Base-by-base conservation (phyloP, 192 early-diverging fungal genomes). In the Thamnidium elegans region DNA sequence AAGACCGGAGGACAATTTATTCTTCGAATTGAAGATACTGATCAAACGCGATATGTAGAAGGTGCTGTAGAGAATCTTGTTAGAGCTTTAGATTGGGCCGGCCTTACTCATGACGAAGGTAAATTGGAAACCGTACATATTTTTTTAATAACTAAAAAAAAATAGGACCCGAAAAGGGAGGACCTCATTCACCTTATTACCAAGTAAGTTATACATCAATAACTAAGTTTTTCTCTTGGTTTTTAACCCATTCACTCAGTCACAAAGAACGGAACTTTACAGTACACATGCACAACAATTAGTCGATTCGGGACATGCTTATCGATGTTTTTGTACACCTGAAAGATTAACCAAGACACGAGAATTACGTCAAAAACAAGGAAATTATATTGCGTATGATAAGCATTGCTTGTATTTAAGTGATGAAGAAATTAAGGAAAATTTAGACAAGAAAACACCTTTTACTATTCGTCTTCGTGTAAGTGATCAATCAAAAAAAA, bases 11-110 rank as follows among this genome's bases (percentile, higher is more conserved):
- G 92, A 7, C 58, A 69, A 20, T 94, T 95, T 77, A 78, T 96
- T 54, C 69, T 98, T 59, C 84, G 95, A 63, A 94, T 98, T 61
- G 95, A 98, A 66, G 95, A 98, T 72, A 98, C 95, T 1, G 95
- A 98, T 75, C 79, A 79, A 66, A 87, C 80, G 51, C 82, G 91
- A 15, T 82, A 81, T 50, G 89, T 94, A 1, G 80, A 84, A 20
- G 90, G 88, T 17, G 88, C 92, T 3, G 78, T 84, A 7, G 90
- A 91, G 13, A 79, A 78, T 42, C 76, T 95, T n/a, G 65, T 87
- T 8, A 62, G 67, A 8, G 80, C 79, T 14, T 75, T 97, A 21
- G 76, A 81, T 7, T 91, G 92, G 89, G 84, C 90, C 4, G 94
- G 92, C 0, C 62, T 97, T 44, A 51, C 68, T 5, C 88, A 80